A percentile compares a stretch with the other conserved stretches of the same genome.
phyloP scores from a whole-genome alignment of 352 stramenopile species.

The Thraustochytrium striatum region DNA sequence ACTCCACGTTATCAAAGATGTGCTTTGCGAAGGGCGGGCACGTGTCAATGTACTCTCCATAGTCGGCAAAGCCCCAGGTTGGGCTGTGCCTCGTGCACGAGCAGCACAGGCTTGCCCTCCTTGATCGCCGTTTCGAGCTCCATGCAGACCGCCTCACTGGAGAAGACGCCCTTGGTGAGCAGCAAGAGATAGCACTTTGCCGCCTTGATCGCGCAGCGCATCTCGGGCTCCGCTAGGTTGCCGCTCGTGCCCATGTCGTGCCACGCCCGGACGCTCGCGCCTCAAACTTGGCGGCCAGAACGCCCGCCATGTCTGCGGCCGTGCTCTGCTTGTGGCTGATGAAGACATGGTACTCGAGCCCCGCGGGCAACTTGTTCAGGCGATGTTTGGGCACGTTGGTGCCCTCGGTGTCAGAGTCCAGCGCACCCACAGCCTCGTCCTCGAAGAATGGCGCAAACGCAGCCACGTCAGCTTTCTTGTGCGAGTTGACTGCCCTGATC shows the following conservation, averaged over 20 bases:
- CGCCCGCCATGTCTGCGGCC: constrained; percentile 1
- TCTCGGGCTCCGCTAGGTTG: constrained; percentile 17
- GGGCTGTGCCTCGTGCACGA: constrained; percentile 29
- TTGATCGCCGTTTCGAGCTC: constrained; percentile 40
- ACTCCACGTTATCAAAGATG: constrained; percentile 42
- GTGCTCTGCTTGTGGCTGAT: constrained; percentile 45
- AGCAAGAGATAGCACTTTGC: constrained; percentile 12
- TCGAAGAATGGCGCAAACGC: constrained; percentile 16
- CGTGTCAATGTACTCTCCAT: constrained; percentile 37
- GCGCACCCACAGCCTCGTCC: constrained; percentile 2
- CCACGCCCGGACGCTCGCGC: constrained; percentile 14
- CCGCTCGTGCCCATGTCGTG: constrained; percentile 25
- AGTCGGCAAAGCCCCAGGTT: constrained; percentile 7
- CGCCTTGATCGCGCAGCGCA: constrained; percentile 22
- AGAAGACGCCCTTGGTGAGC: constrained; percentile 44
- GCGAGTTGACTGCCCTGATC: neutral
- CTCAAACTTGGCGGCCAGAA: constrained; percentile 14
- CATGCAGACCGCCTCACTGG: constrained; percentile 17
- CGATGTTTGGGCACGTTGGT: too few species aligned
- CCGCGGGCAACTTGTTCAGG: neutral
- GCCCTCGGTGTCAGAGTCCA: too few species aligned
- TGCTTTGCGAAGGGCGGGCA: constrained; percentile 18
- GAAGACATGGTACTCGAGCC: constrained; percentile 44
- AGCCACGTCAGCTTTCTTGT: neutral
- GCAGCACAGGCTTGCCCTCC: constrained; percentile 16